Evolutionary conservation across 1,284 basidiomycete genomes (phyloP), one percentile per base, ranked within the genome.

Genomic region (Melanopsichium pennsylvanicum): DNA sequence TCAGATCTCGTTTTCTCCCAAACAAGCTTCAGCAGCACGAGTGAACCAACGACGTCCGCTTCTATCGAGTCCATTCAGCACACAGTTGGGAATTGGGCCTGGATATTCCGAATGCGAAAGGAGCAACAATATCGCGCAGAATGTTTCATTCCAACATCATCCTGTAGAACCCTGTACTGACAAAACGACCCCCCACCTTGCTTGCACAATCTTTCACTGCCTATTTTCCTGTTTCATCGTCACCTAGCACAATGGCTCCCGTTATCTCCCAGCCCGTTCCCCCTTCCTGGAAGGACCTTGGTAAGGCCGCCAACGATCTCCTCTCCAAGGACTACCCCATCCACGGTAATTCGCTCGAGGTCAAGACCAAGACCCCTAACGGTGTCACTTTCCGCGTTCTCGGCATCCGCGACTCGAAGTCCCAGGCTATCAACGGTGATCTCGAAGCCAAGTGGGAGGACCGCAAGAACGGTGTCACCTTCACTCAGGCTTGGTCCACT

Each of bases 291-390:
- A 80, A 80, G 73, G 78, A 80, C 61, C 71, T 80, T 54, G 95
- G 94, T 50, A 57, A 79, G 88, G 93, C 93, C 75, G 92, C 93
- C 83, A 91, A 89, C 81, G 95, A 98, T 87, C 85, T 97, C 73
- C 86, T 98, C 76, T 86, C 86, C 84, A 94, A 91, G 86, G 96
- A 98, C 86, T 97, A 90, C 86, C 89, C 88, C 79, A 90, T 93
- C 86, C 84, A 85, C 77, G 90, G 88, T 38, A 89, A 81, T 61
- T 74, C 78, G 49, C 76, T 83, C 56, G 82, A 83, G 75, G 90
- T 94, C 82, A 97, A 97, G 88, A 98, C 95, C 72, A 88, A 90
- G 83, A 92, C 95, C 5, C 92, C 94, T 43, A 83, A 82, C 79
- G 77, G 78, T 64, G 82, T 84, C 42, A 78, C 80, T 49, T 83